These are phyloP conservation scores for Thelonectria blattea DNA, from an alignment of 2,329 filamentous ascomycete species.

Conservation along the genomic window DNA sequence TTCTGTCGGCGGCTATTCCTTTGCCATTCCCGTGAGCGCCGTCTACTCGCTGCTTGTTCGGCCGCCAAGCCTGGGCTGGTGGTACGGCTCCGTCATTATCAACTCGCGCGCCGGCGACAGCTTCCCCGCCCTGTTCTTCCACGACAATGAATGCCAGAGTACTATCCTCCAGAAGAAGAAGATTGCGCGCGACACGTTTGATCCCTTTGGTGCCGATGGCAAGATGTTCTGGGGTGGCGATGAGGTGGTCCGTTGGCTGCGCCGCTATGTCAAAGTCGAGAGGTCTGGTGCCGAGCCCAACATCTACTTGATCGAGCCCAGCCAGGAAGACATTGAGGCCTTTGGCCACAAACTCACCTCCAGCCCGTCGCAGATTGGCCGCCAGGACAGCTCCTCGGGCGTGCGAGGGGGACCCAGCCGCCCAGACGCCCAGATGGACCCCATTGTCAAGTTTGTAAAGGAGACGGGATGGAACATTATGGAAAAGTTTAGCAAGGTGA, in stretches of 20 bases:
- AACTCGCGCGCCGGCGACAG: constrained; percentile 90
- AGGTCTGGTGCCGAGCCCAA: constrained; percentile 86
- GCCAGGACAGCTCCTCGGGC: constrained; percentile 43
- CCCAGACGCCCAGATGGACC: constrained; percentile 82
- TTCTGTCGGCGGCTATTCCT: constrained; percentile 81
- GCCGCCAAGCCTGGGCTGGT: constrained; percentile 95
- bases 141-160: constrained; percentile 94
- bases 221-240: constrained; percentile 98
- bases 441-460: constrained; percentile 90
- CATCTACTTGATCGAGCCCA: constrained; percentile 89
- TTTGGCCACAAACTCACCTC: constrained; percentile 72
- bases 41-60: constrained; percentile 91
- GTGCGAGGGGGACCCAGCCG: constrained; percentile 44
- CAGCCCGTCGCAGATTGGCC: constrained; percentile 32
- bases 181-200: constrained; percentile 81
- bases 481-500: constrained; percentile 96
- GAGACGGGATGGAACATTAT: constrained; percentile 96
- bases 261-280: constrained; percentile 82
- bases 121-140: constrained; percentile 96
- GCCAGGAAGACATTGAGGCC: constrained; percentile 78
- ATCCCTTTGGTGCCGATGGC: constrained; percentile 84
- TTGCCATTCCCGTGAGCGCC: constrained; percentile 87
- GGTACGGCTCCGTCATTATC: constrained; percentile 95
- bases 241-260: constrained; percentile 90
- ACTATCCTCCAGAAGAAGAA: constrained; percentile 95